Percentiles rank a stretch among this genome's conserved stretches.
Conservation (phyloP, 805 yeast genomes). For the Sungouiozyma intestinalis region DNA sequence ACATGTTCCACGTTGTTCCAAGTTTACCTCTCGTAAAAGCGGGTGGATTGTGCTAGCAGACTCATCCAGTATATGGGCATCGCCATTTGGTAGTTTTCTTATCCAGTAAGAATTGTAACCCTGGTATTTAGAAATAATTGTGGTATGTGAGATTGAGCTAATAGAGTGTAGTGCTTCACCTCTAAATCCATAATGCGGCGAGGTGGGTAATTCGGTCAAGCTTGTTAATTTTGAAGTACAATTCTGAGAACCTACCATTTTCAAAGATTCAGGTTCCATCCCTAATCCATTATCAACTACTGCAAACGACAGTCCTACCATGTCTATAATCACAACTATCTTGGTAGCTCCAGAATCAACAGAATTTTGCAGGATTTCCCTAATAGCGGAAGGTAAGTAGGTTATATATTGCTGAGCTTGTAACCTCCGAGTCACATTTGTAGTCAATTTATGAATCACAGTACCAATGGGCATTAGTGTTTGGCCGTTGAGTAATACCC, state of each 20-base stretch:
- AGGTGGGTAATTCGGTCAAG: constrained; percentile 30
- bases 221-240: constrained; percentile 44
- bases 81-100: constrained; percentile 7
- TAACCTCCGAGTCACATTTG: constrained; percentile 9
- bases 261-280: constrained; percentile 39
- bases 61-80: not conserved
- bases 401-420: constrained; percentile 30
- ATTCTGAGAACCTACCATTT: constrained; percentile 36
- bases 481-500: no score
- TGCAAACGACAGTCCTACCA: constrained; percentile 24
- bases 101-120: constrained; percentile 25
- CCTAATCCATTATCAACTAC: constrained; percentile 72
- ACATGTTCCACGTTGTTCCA: constrained; percentile 13
- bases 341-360: constrained; percentile 41
- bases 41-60: not conserved
- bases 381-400: constrained; percentile 33
- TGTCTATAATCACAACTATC: constrained; percentile 31
- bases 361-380: constrained; percentile 45
- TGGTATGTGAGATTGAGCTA: constrained; percentile 36
- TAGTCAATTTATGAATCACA: constrained; percentile 11
- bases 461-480: constrained; percentile 2
- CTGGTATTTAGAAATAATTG: constrained; percentile 36
- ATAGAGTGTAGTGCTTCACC: constrained; percentile 62
- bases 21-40: no score
- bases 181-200: constrained; percentile 51